These are phyloP conservation scores for Apostasia shenzhenica DNA, from an alignment of 106 monocot species.

Conservation along the genomic window DNA sequence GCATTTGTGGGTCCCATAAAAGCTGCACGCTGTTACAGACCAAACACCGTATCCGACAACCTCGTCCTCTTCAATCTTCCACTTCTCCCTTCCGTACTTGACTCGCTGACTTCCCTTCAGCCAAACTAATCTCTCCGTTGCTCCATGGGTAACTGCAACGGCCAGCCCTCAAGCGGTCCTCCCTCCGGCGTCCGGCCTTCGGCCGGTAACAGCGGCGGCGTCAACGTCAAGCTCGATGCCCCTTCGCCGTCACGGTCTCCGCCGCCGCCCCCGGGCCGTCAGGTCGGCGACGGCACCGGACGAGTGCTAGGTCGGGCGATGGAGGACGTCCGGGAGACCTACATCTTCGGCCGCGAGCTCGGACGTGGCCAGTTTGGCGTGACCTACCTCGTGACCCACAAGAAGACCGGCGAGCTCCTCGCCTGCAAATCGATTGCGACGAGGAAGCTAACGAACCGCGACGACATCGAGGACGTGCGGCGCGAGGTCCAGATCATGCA, in stretches of 20 bases:
- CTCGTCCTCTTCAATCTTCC: too few relatives aligned
- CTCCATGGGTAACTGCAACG: slow-evolving; percentile 1
- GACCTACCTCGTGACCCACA: slow-evolving; percentile 47
- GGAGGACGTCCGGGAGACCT: slow-evolving; percentile 43
- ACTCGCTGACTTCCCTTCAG: background rate
- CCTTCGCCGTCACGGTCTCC: slow-evolving; percentile 1
- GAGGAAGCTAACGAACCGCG: slow-evolving; percentile 40
- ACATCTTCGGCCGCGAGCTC: slow-evolving; percentile 56
- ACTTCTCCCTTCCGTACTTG: too few relatives aligned
- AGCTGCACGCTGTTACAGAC: background rate
- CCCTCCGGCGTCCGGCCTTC: background rate
- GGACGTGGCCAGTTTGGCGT: slow-evolving; percentile 68
- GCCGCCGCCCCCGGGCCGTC: background rate
- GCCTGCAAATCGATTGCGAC: slow-evolving; percentile 75
- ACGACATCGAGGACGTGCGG: slow-evolving; percentile 54
- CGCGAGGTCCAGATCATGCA: slow-evolving; percentile 85
- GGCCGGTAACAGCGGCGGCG: background rate
- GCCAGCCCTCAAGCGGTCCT: slow-evolving; percentile 3
- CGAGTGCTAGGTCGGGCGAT: slow-evolving; percentile 46
- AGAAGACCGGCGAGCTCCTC: slow-evolving; percentile 23
- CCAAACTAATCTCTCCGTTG: background rate
- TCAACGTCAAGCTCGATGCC: background rate
- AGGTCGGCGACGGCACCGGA: slow-evolving; percentile 12
- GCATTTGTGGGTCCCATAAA: too few relatives aligned
- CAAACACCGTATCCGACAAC: background rate